Evolutionary conservation across 768 basidiomycete genomes (phyloP), one percentile per base, ranked within the genome.

Genomic region (Coprinopsis sp.): DNA sequence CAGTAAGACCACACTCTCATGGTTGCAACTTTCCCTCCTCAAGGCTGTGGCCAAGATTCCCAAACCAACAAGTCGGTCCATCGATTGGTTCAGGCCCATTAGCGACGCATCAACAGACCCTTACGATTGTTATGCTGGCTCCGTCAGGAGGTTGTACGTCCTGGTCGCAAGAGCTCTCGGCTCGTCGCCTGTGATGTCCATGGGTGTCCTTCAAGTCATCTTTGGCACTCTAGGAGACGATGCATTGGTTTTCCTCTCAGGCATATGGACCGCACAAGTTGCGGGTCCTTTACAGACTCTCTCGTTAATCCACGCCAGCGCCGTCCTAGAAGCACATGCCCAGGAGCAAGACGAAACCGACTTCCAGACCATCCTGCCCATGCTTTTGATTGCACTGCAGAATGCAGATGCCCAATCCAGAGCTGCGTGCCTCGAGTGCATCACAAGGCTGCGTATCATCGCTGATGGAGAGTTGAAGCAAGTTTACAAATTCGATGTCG

Each of bases 351-450:
- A 73, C 29, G 68, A 73, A 12, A 62, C 84, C 3, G 92, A 95
- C 62, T 90, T 94, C 64, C 87, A 93, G 62, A 82, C 80, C 0
- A 73, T 93, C 5, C 57, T 92, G 10, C 87, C 90, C 1, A 71
- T 81, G 2, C 59, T 91, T 8, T 66, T 92, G 1, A 74, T 84
- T 18, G 73, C 80, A 8, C 55, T 91, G 11, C 74, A 79, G 43
- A 73, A 70, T 49, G 21, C 61, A 1, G 69, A 74, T 34, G 49
- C 52, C 3, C 59, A 62, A 5, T 64, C 73, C n/a, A 73, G 82
- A 18, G 61, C 66, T 36, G 76, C 71, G 12, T 78, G 82, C 14
- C 56, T 80, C 18, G 75, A 77, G 47, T 84, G 82, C 45, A 64
- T 91, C 7, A 66, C 66, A 1, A 63, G 72, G 4, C 55, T 87